Percentiles rank a stretch among this genome's conserved stretches.
These are phyloP conservation scores for Urochloa ruziziensis DNA, from an alignment of 176 grass and related monocot species.

Conservation along the genomic window DNA sequence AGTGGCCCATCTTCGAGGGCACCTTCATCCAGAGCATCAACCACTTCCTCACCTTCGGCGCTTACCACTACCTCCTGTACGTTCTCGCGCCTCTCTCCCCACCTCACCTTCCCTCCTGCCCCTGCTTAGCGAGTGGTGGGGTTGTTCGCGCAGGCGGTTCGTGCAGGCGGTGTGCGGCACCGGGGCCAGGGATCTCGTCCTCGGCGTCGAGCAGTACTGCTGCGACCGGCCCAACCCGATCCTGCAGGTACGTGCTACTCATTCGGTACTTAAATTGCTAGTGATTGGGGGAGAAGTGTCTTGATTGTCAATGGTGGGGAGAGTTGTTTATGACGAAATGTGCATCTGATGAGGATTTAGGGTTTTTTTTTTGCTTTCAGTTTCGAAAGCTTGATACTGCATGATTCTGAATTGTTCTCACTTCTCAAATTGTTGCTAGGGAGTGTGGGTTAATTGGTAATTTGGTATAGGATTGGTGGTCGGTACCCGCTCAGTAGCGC, in stretches of 20 bases:
- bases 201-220: slow-evolving; percentile 80
- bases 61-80: slow-evolving; percentile 92
- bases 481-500: background rate
- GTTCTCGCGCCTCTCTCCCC: background rate
- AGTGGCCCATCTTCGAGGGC: slow-evolving; percentile 99
- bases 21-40: slow-evolving; percentile 89
- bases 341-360: background rate
- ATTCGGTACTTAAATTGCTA: background rate
- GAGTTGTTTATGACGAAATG: background rate
- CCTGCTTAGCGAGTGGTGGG: background rate
- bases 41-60: slow-evolving; percentile 85
- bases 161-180: slow-evolving; percentile 69
- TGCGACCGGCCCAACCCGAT: slow-evolving; percentile 92
- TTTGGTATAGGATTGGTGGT: background rate
- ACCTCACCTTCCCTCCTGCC: background rate
- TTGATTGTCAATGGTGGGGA: background rate
- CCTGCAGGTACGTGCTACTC: slow-evolving; percentile 55
- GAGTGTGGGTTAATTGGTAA: background rate
- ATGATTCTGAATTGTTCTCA: background rate
- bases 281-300: background rate
- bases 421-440: background rate
- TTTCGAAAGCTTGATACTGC: background rate
- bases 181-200: slow-evolving; percentile 77
- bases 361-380: background rate
- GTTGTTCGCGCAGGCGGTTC: slow-evolving; percentile 57